Evolutionary conservation across 257 asterid genomes (phyloP), one percentile per base, ranked within the genome.

Genomic region (Solanum appendiculatum): DNA sequence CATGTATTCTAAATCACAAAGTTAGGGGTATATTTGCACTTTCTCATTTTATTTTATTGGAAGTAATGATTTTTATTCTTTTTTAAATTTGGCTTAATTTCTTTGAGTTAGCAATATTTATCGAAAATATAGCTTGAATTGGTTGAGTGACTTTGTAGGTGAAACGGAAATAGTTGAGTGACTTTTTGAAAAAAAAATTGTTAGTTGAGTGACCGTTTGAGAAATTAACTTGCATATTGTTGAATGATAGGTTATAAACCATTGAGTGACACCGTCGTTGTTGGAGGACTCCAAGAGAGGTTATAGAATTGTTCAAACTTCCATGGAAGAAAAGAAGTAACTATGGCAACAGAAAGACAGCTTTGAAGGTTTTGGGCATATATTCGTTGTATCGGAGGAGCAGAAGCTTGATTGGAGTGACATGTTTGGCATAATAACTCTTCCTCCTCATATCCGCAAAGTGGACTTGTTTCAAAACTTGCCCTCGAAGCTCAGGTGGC

Each of bases 391-490:
- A 64, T 64, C 72, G 1, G 72, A 64, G 34, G 36, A 25, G 34
- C 72, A 64, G 72, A 64, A 92, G 89, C 94, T 93, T 46, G 96
- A 93, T 70, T 93, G 96, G 94, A 87, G 88, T 8, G 96, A 93
- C 88, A 92, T 91, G 92, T 93, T 93, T 88, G 90, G 75, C 89
- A 73, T 92, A 29, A 86, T 89, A 39, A 92, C 92, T 46, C 90
- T 89, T 2, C 94, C 94, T 0, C 37, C 16, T 25, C 36, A 3
- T 64, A 39, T 91, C 58, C 90, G 95, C 44, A 91, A 92, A 82
- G 90, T 92, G 80, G 91, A 91, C 88, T 87, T 95, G 25, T 88
- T 95, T 69, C 93, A 95, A 54, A 88, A 88, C 27, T 92, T 95
- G 42, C 93, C 97, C 16, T 31, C 86, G 10, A 54, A 70, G 2